These are phyloP conservation scores for Staphylotrichum longicolle DNA, from an alignment of 495 filamentous ascomycete genomes.

Conservation along the genomic window DNA sequence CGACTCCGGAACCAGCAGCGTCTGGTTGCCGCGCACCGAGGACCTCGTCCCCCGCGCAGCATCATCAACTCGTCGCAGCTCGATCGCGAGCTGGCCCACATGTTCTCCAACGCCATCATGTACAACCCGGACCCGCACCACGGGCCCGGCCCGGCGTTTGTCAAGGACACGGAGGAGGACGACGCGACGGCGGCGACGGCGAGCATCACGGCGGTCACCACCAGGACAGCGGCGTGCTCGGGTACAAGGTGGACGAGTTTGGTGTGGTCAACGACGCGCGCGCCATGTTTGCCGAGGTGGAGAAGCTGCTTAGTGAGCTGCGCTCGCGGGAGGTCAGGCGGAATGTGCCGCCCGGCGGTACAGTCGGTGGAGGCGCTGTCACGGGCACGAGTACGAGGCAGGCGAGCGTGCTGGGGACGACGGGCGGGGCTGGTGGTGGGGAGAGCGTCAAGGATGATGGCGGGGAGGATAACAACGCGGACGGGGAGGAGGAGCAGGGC, in stretches of 20 bases:
- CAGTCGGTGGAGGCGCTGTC: conserved; percentile 12
- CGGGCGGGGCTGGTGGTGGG: conserved; percentile 9
- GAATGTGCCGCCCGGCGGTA: conserved; percentile 14
- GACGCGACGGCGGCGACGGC: conserved; percentile 23
- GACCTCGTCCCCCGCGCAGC: conserved; percentile 77
- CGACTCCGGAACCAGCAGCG: conserved; percentile 45
- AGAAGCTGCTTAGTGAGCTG: conserved; percentile 55
- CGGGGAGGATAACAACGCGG: neutral
- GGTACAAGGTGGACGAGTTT: conserved; percentile 65
- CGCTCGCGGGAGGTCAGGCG: conserved; percentile 38
- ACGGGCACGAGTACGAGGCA: conserved; percentile 34
- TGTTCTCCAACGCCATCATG: conserved; percentile 98
- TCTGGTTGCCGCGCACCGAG: conserved; percentile 66
- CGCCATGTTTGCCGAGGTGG: conserved; percentile 79
- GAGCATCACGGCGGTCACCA: neutral
- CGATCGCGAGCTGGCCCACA: conserved; percentile 92
- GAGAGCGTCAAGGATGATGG: conserved; percentile 12
- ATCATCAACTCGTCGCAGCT: conserved; percentile 94
- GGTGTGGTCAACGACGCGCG: conserved; percentile 77
- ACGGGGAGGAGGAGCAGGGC: conserved; percentile 11
- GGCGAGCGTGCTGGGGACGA: conserved; percentile 23
- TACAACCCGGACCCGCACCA: conserved; percentile 78
- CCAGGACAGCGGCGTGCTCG: conserved; percentile 46
- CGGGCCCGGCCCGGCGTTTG: conserved; percentile 63
- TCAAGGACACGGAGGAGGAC: conserved; percentile 34